phyloP scores from a whole-genome alignment of 176 grass and related monocot genomes.

The Urochloa ruziziensis region DNA sequence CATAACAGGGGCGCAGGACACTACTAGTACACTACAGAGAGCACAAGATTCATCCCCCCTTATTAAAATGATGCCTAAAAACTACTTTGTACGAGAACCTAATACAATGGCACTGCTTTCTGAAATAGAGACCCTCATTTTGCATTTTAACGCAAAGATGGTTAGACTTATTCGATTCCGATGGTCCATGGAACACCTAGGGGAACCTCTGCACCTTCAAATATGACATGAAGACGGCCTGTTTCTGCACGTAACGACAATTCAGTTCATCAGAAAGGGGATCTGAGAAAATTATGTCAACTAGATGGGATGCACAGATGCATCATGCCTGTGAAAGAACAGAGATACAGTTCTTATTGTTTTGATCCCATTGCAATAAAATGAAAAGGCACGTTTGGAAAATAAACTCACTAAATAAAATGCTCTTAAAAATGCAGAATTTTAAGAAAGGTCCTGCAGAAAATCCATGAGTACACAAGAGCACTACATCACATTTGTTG shows the following conservation, averaged over 20 bases:
- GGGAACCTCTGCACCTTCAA: background rate
- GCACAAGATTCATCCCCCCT: conserved; percentile 8
- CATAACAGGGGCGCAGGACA: background rate
- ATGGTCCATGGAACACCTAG: conserved; percentile 7
- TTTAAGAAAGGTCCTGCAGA: background rate
- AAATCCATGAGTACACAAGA: conserved; percentile 1
- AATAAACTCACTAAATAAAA: background rate
- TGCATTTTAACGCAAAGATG: background rate
- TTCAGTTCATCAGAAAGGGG: conserved; percentile 8
- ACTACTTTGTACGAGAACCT: background rate
- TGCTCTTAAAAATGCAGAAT: background rate
- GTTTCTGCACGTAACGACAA: conserved; percentile 17
- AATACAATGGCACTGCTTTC: background rate
- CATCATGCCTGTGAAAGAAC: background rate
- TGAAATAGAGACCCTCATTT: background rate
- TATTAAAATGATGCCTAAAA: background rate
- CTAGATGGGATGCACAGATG: background rate
- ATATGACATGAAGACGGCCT: background rate
- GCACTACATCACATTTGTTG: background rate
- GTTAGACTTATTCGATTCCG: conserved; percentile 22
- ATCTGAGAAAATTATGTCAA: background rate
- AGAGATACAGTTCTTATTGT: background rate
- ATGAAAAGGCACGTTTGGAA: background rate
- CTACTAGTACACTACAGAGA: background rate
- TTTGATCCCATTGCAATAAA: background rate